Evolutionary conservation across 257 asterid genomes (phyloP).

Genomic region (Craterostigma plantagineum): DNA sequence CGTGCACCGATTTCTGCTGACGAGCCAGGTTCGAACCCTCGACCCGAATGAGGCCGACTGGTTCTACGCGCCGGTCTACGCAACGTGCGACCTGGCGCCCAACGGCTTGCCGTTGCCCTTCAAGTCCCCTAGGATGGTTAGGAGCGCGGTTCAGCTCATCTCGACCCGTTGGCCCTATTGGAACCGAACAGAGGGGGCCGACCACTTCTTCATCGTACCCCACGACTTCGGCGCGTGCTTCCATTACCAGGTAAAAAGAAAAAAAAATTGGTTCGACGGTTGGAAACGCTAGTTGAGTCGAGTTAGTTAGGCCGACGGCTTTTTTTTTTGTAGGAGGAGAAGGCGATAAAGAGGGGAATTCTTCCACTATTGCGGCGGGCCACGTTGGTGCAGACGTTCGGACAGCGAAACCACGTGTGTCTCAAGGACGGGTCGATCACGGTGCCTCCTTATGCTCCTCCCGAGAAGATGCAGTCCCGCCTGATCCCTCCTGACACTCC

Average conservation of each 20-base stretch:
- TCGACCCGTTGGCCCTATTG: conserved; percentile 86
- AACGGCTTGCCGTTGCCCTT: conserved; percentile 80
- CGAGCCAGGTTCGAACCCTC: conserved; percentile 68
- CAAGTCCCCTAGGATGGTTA: conserved; percentile 85
- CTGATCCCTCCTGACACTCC: conserved; percentile 73
- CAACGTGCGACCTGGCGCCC: conserved; percentile 76
- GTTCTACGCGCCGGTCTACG: conserved; percentile 77
- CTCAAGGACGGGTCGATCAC: conserved; percentile 61
- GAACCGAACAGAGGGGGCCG: conserved; percentile 91
- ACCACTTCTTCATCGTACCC: conserved; percentile 83
- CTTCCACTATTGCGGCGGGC: conserved; percentile 63
- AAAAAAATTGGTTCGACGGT: no score
- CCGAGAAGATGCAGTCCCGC: conserved; percentile 90
- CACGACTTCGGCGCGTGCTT: conserved; percentile 90
- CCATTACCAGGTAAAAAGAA: conserved; percentile 61
- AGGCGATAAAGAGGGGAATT: conserved; percentile 83
- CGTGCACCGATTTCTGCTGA: conserved; percentile 66
- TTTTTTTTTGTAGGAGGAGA: conserved; percentile 69
- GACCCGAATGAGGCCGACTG: conserved; percentile 93
- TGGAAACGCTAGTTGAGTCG: no score
- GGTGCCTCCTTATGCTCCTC: conserved; percentile 90
- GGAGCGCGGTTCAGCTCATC: conserved; percentile 78
- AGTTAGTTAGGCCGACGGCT: no score
- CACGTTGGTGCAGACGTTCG: conserved; percentile 85
- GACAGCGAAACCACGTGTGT: conserved; percentile 82